Conservation (phyloP, 345 rosid genomes). For the Arabis alpina region DNA sequence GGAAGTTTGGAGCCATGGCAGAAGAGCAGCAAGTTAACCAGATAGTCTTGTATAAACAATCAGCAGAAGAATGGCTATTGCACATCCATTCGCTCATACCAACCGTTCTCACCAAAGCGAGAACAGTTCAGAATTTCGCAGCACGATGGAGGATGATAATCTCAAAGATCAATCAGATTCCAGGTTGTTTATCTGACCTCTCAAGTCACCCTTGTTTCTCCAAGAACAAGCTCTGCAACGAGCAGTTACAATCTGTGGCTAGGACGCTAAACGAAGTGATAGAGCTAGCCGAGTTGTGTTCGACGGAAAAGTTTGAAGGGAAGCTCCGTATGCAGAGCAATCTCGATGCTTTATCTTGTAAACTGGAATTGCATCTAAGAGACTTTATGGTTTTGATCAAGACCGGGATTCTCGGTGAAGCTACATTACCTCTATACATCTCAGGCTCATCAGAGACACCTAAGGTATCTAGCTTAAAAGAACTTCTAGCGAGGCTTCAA, state of each 20-base stretch:
- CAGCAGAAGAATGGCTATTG: constrained; percentile 56
- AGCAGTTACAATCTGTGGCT: constrained; percentile 81
- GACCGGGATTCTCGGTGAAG: constrained; percentile 91
- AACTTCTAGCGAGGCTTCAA: constrained; percentile 89
- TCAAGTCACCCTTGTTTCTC: constrained; percentile 96
- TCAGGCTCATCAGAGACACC: constrained; percentile 55
- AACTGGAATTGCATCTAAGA: constrained; percentile 75
- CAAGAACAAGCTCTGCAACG: constrained; percentile 83
- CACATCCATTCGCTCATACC: constrained; percentile 73
- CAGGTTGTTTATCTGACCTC: constrained; percentile 69
- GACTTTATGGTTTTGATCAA: constrained; percentile 87
- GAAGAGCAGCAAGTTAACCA: constrained; percentile 33
- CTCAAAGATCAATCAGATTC: constrained; percentile 83
- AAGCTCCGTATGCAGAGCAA: constrained; percentile 94
- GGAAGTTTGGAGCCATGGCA: constrained; percentile 38
- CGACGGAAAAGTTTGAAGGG: constrained; percentile 70
- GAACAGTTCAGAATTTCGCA: constrained; percentile 64
- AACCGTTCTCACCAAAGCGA: constrained; percentile 60
- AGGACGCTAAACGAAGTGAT: constrained; percentile 59
- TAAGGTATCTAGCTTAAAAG: constrained; percentile 54
- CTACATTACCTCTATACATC: constrained; percentile 60
- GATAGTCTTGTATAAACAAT: constrained; percentile 24
- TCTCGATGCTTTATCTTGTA: constrained; percentile 81
- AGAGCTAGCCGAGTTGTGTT: constrained; percentile 65
- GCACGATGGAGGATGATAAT: constrained; percentile 82